Conservation (phyloP, 2,329 filamentous ascomycete species). For the Aspergillus transmontanensis region DNA sequence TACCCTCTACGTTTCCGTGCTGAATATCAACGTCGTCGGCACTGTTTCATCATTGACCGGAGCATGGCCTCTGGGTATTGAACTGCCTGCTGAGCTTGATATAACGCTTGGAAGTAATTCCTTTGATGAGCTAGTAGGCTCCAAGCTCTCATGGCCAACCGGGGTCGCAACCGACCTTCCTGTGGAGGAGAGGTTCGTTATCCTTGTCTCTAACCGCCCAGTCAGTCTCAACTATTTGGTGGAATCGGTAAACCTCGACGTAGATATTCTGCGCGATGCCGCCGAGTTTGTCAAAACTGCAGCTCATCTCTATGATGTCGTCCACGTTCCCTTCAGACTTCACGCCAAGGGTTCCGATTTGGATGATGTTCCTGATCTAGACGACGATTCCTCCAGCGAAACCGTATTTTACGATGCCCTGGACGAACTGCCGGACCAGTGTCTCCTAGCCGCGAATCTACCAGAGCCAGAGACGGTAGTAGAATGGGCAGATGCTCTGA, state of each 20-base stretch:
- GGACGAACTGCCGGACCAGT: background rate
- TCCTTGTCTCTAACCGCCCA: background rate
- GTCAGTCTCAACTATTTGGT: background rate
- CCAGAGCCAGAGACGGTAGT: background rate
- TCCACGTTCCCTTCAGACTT: background rate
- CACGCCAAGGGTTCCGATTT: background rate
- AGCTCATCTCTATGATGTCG: background rate
- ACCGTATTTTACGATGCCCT: background rate
- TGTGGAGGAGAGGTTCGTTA: background rate
- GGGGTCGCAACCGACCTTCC: background rate
- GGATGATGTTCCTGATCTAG: too few species aligned
- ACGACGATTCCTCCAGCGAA: background rate
- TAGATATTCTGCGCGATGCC: background rate
- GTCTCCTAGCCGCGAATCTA: background rate
- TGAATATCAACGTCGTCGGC: constrained; percentile 2
- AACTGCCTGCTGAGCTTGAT: background rate
- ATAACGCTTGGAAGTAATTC: background rate
- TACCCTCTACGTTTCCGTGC: background rate
- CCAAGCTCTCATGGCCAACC: background rate
- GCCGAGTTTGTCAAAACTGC: background rate
- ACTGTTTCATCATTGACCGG: background rate
- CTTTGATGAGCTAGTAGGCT: background rate
- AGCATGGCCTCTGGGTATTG: background rate
- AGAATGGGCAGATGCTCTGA: background rate
- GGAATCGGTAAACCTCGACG: background rate